Percentiles rank a stretch among this genome's conserved stretches.
Evolutionary conservation across 73 alveolate genomes (phyloP).

Genomic region (Paramecium caudatum): DNA sequence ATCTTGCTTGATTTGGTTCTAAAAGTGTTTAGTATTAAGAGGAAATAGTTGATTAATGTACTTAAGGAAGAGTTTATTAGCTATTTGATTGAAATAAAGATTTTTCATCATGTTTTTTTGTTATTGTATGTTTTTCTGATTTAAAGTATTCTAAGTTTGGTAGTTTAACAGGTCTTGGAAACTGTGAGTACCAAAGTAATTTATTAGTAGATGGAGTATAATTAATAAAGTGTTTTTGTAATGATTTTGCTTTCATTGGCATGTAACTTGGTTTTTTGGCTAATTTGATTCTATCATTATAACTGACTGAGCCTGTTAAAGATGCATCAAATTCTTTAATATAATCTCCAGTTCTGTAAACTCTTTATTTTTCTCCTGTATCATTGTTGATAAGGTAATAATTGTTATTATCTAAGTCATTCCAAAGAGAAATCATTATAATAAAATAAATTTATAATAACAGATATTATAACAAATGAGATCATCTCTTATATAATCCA

Average conservation of each 20-base stretch:
- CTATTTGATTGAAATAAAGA: not conserved
- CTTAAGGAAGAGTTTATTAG: slow-evolving; percentile 22
- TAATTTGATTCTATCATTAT: slow-evolving; percentile 43
- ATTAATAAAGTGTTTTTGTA: not conserved
- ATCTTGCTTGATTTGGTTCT: slow-evolving; percentile 25
- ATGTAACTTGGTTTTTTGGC: slow-evolving; percentile 53
- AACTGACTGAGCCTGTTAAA: slow-evolving; percentile 62
- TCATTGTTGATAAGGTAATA: slow-evolving; percentile 61
- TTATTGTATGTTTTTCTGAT: slow-evolving; percentile 39
- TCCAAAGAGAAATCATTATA: slow-evolving; percentile 69
- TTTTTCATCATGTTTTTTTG: not conserved
- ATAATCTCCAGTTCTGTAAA: slow-evolving; percentile 49
- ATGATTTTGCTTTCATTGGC: slow-evolving; percentile 44
- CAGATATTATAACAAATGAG: too few species aligned
- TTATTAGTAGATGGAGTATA: slow-evolving; percentile 46
- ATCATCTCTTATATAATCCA: not conserved
- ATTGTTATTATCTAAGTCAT: slow-evolving; percentile 49
- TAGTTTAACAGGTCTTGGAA: slow-evolving; percentile 33
- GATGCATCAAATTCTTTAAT: slow-evolving; percentile 67
- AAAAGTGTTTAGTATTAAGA: slow-evolving; percentile 33
- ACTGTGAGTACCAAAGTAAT: slow-evolving; percentile 17
- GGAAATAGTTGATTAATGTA: not conserved
- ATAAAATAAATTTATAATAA: too few species aligned
- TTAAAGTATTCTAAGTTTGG: slow-evolving; percentile 44
- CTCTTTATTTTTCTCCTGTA: slow-evolving; percentile 52